Evolutionary conservation across 1,284 basidiomycete genomes (phyloP), one percentile per base, ranked within the genome.

Genomic region (Xerocomus cyaneibrunnescens): DNA sequence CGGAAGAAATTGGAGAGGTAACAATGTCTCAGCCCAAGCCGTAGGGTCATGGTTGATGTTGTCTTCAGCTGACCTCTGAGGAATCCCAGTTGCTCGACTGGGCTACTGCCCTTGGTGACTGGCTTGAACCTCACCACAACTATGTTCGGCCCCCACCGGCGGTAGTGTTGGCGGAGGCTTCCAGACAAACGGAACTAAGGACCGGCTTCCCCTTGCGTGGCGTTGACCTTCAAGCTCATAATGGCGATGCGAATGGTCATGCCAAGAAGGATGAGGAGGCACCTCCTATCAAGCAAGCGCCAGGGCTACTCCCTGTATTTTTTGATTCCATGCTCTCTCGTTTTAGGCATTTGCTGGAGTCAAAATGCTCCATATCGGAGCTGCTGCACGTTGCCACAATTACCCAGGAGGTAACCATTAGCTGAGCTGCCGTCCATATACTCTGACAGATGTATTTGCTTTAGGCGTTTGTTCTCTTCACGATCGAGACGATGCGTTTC

Each of bases 81-180:
- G 88, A 91, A 61, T 59, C 65, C 16, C 64, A 69, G 21, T 74
- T 89, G 36, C 70, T 83, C 38, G 73, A 83, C 30, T 89, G 80
- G 66, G 78, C 80, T 10, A 73, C 72, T 28, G 77, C 79, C 7
- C 67, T 91, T 39, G 78, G 84, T 31, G 76, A 83, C 48, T 92
- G 89, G 89, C 74, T 90, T 19, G 83, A 81, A 54, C 85, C 85
- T 8, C 84, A 87, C 64, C 87, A 90, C 57, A 76, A 87, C 53
- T 74, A 86, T 59, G 75, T 79, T 30, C 83, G 88, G 7, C 88
- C 87, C 10, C 81, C 81, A 22, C 80, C 87, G 1, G 71, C 79
- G 5, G 77, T 79, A 10, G 85, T 89, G 23, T 72, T 89, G 23
- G 86, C 86, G 7, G 87, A 89, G 64, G 85, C 84, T 21, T 79